These are phyloP conservation scores for Fusarium sarcochroum DNA, from an alignment of 2,329 filamentous ascomycete species.

Conservation along the genomic window DNA sequence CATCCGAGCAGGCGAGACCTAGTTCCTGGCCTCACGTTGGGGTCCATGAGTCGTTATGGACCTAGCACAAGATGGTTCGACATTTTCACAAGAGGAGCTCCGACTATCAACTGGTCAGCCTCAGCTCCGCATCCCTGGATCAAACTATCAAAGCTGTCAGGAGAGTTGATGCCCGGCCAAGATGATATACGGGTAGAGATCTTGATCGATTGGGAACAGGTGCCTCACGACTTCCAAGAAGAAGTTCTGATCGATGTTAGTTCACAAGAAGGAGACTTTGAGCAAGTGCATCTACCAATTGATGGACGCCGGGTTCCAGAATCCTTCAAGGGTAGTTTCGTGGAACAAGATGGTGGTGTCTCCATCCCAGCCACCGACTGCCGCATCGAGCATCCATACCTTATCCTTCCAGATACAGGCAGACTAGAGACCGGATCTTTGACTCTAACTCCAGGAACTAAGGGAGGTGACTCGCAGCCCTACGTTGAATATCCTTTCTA, in stretches of 20 bases:
- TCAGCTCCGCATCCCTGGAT: slow-evolving; percentile 65
- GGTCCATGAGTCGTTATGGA: slow-evolving; percentile 71
- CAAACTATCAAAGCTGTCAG: slow-evolving; percentile 63
- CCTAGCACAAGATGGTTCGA: slow-evolving; percentile 71
- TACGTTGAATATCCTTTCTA: slow-evolving; percentile 32
- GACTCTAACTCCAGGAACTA: background rate
- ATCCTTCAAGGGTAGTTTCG: slow-evolving; percentile 68
- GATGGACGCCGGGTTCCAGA: slow-evolving; percentile 62
- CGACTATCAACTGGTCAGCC: slow-evolving; percentile 67
- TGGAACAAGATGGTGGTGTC: slow-evolving; percentile 70
- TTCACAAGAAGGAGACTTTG: slow-evolving; percentile 56
- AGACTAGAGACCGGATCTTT: slow-evolving; percentile 29
- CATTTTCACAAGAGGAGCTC: slow-evolving; percentile 71
- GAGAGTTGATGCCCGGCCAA: slow-evolving; percentile 60
- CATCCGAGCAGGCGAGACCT: slow-evolving; percentile 57
- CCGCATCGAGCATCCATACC: slow-evolving; percentile 7
- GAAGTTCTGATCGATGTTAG: slow-evolving; percentile 50
- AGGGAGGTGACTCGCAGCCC: accelerated
- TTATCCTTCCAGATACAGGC: slow-evolving; percentile 26
- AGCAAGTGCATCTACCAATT: slow-evolving; percentile 68
- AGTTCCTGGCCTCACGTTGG: slow-evolving; percentile 72
- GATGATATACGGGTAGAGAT: slow-evolving; percentile 38
- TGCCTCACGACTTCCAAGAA: slow-evolving; percentile 54
- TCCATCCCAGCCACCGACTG: slow-evolving; percentile 34
- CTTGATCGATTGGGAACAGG: slow-evolving; percentile 52